Evolutionary conservation across 352 stramenopile species (phyloP).

Genomic region (Lagenidium sp.): DNA sequence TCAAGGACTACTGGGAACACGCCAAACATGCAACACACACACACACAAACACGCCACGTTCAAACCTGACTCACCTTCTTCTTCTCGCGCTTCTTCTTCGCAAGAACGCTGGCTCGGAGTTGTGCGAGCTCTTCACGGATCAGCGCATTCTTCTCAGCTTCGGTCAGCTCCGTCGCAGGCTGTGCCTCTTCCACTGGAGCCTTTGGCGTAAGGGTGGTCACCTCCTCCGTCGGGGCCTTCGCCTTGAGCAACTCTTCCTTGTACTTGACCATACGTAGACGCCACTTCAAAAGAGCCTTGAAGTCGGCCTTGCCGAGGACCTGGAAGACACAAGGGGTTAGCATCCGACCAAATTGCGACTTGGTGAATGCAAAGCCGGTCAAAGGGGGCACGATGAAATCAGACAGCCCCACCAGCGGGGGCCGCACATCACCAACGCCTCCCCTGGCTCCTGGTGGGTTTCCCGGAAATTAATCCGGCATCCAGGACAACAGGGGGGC

Average conservation of each 20-base stretch:
- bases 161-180: slow-evolving; percentile 48
- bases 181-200: slow-evolving; percentile 18
- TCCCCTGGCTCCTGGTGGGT: slow-evolving; percentile 84
- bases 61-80: slow-evolving; percentile 71
- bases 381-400: slow-evolving; percentile 19
- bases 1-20: slow-evolving; percentile 87
- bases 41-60: slow-evolving; percentile 10
- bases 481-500: slow-evolving; percentile 80
- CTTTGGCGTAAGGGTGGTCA: slow-evolving; percentile 20
- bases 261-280: slow-evolving; percentile 89
- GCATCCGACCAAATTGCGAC: slow-evolving; percentile 1
- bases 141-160: slow-evolving; percentile 74
- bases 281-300: slow-evolving; percentile 96
- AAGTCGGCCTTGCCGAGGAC: slow-evolving; percentile 98
- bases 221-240: slow-evolving; percentile 27
- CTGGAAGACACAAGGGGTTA: slow-evolving; percentile 15
- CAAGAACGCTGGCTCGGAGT: slow-evolving; percentile 55
- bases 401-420: slow-evolving; percentile 57
- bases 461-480: slow-evolving; percentile 87
- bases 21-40: slow-evolving; percentile 27
- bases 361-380: neutral
- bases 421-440: slow-evolving; percentile 44
- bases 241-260: slow-evolving; percentile 76
- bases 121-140: slow-evolving; percentile 82
- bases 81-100: slow-evolving; percentile 88